phyloP scores from a whole-genome alignment of 345 rosid species.

The Trapa incisa region DNA sequence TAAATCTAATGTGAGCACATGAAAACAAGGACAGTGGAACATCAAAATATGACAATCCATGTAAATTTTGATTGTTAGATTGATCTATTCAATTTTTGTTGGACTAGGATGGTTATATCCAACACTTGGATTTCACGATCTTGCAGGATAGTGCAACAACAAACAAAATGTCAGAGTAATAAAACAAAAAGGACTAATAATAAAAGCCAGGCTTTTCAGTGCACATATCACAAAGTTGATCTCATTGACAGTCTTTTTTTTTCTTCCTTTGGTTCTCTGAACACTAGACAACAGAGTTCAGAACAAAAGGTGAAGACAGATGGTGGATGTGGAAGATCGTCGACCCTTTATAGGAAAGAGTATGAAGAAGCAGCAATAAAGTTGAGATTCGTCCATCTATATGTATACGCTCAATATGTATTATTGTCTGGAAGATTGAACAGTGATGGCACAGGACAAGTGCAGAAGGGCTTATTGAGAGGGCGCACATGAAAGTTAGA shows the following conservation, averaged over 20 bases:
- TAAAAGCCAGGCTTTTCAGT: neutral
- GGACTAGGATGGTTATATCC: no score
- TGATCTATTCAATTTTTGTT: no score
- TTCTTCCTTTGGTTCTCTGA: neutral
- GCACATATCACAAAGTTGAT: neutral
- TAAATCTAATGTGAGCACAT: no score
- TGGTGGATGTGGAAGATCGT: neutral
- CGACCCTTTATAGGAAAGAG: constrained; percentile 3
- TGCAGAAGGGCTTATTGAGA: neutral
- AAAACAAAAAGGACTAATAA: no score
- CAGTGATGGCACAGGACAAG: neutral
- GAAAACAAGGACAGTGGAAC: no score
- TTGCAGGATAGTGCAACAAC: no score
- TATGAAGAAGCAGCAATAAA: neutral
- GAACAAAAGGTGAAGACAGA: neutral
- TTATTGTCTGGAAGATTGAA: neutral
- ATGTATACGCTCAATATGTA: neutral
- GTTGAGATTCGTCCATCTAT: constrained; percentile 1
- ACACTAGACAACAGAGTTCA: neutral
- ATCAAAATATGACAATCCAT: no score
- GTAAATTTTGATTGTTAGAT: no score
- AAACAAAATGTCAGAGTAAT: no score
- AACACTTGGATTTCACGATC: no score
- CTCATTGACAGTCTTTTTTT: neutral
- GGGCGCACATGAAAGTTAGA: constrained; percentile 5